Conservation (phyloP, 805 yeast species). For the Candida sphagnicola region DNA sequence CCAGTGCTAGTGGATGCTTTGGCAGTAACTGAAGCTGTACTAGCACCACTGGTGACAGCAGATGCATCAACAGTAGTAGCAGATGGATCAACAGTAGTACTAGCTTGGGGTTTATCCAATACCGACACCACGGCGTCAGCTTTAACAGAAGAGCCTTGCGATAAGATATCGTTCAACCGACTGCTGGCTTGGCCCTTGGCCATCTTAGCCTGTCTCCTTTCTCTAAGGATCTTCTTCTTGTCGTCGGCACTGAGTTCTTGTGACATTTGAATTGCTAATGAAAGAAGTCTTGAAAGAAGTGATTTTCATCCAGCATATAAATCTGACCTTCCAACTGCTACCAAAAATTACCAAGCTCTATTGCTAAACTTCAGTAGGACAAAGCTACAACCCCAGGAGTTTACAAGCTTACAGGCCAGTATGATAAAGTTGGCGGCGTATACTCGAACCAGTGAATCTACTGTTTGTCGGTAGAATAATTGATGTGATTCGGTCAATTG, state of each 20-base stretch:
- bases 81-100: slow-evolving; percentile 3
- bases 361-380: too few relatives aligned
- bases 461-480: too few relatives aligned
- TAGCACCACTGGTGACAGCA: neutral
- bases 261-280: too few relatives aligned
- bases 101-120: slow-evolving; percentile 23
- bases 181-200: slow-evolving; percentile 50
- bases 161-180: slow-evolving; percentile 44
- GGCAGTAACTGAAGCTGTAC: slow-evolving; percentile 3
- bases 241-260: slow-evolving; percentile 46
- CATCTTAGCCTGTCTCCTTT: slow-evolving; percentile 64
- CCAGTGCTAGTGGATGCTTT: slow-evolving; percentile 2
- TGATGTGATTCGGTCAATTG: too few relatives aligned
- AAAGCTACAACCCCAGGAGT: too few relatives aligned
- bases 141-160: slow-evolving; percentile 37
- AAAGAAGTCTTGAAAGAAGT: too few relatives aligned
- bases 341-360: too few relatives aligned
- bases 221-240: slow-evolving; percentile 53
- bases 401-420: too few relatives aligned
- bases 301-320: too few relatives aligned
- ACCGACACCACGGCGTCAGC: slow-evolving; percentile 28
- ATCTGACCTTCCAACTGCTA: too few relatives aligned
- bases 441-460: too few relatives aligned
- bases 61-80: slow-evolving; percentile 4
- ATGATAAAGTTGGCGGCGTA: too few relatives aligned